Percentiles rank a stretch among this genome's conserved stretches.
Evolutionary conservation across 2,329 filamentous ascomycete genomes (phyloP).

Genomic region (Aphanoascus verrucosus): DNA sequence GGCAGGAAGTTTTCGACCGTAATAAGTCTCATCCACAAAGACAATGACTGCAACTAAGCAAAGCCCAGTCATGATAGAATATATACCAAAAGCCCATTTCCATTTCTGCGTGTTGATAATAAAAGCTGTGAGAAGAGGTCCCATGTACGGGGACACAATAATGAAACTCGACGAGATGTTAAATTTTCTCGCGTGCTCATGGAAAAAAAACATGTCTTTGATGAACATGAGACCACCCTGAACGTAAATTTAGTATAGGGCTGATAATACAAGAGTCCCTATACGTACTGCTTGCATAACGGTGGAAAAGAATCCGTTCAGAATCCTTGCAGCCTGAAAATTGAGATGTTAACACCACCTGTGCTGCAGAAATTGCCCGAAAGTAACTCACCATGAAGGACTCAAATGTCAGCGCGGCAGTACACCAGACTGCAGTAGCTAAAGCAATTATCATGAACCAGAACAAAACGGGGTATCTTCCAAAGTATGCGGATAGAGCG

Average conservation of each 20-base stretch:
- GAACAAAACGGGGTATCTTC: constrained; percentile 37
- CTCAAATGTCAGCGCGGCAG: constrained; percentile 29
- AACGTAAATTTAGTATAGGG: neutral
- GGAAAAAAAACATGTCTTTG: constrained; percentile 35
- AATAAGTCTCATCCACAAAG: constrained; percentile 32
- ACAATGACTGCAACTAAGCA: constrained; percentile 26
- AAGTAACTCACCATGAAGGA: constrained; percentile 25
- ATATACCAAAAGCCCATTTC: constrained; percentile 30
- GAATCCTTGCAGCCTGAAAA: constrained; percentile 29
- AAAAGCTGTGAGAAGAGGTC: constrained; percentile 28
- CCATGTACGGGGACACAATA: constrained; percentile 27
- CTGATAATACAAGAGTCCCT: neutral
- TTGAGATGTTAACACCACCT: neutral
- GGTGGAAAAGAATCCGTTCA: constrained; percentile 38
- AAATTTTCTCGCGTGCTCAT: constrained; percentile 33
- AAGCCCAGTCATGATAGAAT: constrained; percentile 26
- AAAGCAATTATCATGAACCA: constrained; percentile 30
- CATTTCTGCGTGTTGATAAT: constrained; percentile 30
- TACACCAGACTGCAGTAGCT: constrained; percentile 33
- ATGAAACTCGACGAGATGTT: constrained; percentile 32
- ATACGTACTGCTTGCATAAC: constrained; percentile 30
- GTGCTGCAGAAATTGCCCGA: neutral
- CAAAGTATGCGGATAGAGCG: constrained; percentile 35
- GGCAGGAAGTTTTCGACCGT: constrained; percentile 26
- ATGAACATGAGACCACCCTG: constrained; percentile 36